These are phyloP conservation scores for Triangularia verruculosa DNA, from an alignment of 2,329 filamentous ascomycete genomes.

Conservation along the genomic window DNA sequence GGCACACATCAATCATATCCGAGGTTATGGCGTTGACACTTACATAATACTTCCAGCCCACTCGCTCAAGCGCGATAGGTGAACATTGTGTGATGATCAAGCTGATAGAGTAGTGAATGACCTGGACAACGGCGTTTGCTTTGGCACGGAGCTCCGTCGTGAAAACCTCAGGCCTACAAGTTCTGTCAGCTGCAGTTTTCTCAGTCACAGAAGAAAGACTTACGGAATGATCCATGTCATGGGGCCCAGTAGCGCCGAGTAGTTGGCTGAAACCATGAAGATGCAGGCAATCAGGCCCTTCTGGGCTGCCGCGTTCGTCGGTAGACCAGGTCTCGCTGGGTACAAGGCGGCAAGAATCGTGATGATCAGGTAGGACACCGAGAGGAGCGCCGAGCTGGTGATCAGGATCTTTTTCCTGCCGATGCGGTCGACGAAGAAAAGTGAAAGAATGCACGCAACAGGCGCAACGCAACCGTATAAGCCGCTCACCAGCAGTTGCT, in stretches of 20 bases:
- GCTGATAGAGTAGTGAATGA: slow-evolving; percentile 41
- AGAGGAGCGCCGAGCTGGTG: slow-evolving; percentile 36
- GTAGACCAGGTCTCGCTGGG: slow-evolving; percentile 35
- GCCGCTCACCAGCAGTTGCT: slow-evolving; percentile 40
- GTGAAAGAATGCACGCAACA: slow-evolving; percentile 36
- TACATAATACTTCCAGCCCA: slow-evolving; percentile 41
- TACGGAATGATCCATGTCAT: slow-evolving; percentile 45
- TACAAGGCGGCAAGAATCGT: slow-evolving; percentile 38
- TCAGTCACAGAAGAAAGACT: slow-evolving; percentile 18
- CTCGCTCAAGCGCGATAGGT: slow-evolving; percentile 37
- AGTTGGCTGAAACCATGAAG: slow-evolving; percentile 40
- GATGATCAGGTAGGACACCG: slow-evolving; percentile 39
- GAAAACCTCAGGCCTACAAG: slow-evolving; percentile 39
- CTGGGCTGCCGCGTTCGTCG: slow-evolving; percentile 39
- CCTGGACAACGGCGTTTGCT: slow-evolving; percentile 41
- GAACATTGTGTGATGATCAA: slow-evolving; percentile 42
- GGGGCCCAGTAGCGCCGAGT: slow-evolving; percentile 37
- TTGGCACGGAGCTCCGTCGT: slow-evolving; percentile 41
- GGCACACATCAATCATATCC: not conserved
- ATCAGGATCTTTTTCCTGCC: slow-evolving; percentile 38
- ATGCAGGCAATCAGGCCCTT: slow-evolving; percentile 40
- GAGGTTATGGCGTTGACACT: slow-evolving; percentile 17
- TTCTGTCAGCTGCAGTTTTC: not conserved
- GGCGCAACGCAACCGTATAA: slow-evolving; percentile 39
- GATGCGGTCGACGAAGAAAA: slow-evolving; percentile 40